Percentiles rank a stretch among this genome's conserved stretches.
These are phyloP conservation scores for Metschnikowia sp. DNA, from an alignment of 805 yeast genomes.

Conservation along the genomic window DNA sequence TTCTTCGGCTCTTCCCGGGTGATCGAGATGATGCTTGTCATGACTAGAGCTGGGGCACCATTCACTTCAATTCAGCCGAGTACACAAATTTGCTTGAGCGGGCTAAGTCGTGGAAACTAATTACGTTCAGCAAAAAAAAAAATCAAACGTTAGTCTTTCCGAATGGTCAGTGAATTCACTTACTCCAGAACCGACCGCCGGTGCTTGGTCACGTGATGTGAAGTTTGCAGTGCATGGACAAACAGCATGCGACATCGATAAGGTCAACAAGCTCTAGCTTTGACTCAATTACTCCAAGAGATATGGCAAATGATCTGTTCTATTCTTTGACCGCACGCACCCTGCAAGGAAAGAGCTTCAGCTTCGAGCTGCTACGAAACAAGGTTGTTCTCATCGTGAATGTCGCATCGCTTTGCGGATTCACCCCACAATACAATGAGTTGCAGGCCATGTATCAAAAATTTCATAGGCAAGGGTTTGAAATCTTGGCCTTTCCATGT, in stretches of 20 bases:
- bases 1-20: no score
- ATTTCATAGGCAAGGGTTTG: constrained; percentile 61
- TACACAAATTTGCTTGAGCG: no score
- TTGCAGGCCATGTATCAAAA: constrained; percentile 65
- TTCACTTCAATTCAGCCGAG: no score
- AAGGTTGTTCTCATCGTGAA: constrained; percentile 26
- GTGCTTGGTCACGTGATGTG: not conserved
- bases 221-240: not conserved
- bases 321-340: constrained; percentile 6
- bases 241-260: no score
- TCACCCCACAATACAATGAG: constrained; percentile 47
- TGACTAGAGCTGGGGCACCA: no score
- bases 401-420: constrained; percentile 23
- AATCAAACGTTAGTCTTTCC: no score
- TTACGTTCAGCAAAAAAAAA: no score
- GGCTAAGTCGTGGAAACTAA: no score
- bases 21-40: no score
- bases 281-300: not conserved
- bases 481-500: constrained; percentile 83
- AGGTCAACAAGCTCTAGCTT: no score
- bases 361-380: constrained; percentile 14
- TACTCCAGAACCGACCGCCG: no score
- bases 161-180: no score
- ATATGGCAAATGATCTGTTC: constrained; percentile 4
- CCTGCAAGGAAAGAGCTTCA: not conserved